Conservation (phyloP, 164 flowering plant genomes). For the Sedum album region DNA sequence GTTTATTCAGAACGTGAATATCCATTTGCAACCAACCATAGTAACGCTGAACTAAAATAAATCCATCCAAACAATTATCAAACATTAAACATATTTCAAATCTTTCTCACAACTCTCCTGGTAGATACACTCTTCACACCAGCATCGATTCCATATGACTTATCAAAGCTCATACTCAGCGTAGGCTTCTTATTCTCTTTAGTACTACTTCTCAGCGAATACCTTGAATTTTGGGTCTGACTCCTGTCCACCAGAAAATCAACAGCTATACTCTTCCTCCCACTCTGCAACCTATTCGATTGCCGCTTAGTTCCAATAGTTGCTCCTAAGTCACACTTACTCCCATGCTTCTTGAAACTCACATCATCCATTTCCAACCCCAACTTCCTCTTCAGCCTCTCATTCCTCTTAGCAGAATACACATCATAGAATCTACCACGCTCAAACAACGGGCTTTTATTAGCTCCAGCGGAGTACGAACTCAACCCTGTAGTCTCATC, state of each 20-base stretch:
- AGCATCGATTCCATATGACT: not conserved
- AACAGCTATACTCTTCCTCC: constrained; percentile 44
- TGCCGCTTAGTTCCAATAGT: constrained; percentile 47
- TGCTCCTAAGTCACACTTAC: constrained; percentile 37
- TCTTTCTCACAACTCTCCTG: not conserved
- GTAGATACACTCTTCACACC: not conserved
- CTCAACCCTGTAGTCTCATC: constrained; percentile 3
- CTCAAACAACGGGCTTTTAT: constrained; percentile 41
- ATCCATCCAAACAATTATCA: not conserved
- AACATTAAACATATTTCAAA: not conserved
- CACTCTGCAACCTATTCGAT: constrained; percentile 38
- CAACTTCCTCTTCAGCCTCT: constrained; percentile 71
- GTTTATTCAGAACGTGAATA: not conserved
- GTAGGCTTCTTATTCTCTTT: constrained; percentile 64
- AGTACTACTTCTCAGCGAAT: constrained; percentile 41
- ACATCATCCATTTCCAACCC: constrained; percentile 26
- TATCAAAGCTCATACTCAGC: constrained; percentile 8
- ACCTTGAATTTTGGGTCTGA: constrained; percentile 32
- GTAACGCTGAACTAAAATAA: no score
- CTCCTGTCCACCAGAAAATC: constrained; percentile 24
- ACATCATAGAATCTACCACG: constrained; percentile 74
- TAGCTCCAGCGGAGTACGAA: not conserved
- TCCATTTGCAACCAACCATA: not conserved
- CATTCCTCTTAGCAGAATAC: constrained; percentile 76
- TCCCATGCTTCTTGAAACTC: constrained; percentile 9